Evolutionary conservation across 352 stramenopile genomes (phyloP).

Genomic region (Elongisporangium undulatum): DNA sequence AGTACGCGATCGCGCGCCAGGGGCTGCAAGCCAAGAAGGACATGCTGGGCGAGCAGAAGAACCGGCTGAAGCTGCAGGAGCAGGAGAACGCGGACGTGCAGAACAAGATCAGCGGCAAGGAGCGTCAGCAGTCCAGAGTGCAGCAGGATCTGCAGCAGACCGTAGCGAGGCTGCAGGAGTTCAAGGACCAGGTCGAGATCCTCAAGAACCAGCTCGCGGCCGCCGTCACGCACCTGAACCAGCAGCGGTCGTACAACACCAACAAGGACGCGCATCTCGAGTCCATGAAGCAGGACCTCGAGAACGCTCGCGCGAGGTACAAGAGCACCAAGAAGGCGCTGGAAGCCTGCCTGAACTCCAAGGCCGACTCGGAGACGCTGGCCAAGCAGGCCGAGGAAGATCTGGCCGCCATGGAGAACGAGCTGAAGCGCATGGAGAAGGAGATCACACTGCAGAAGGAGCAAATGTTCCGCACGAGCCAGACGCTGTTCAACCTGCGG

Average conservation of each 20-base stretch:
- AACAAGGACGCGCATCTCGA: slow-evolving; percentile 75
- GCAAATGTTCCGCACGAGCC: slow-evolving; percentile 89
- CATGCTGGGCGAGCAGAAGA: slow-evolving; percentile 66
- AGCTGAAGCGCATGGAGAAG: slow-evolving; percentile 67
- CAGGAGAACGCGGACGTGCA: slow-evolving; percentile 85
- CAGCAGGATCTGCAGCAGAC: slow-evolving; percentile 66
- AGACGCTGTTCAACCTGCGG: slow-evolving; percentile 84
- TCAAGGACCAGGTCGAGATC: slow-evolving; percentile 90
- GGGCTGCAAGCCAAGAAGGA: slow-evolving; percentile 59
- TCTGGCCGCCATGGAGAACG: slow-evolving; percentile 55
- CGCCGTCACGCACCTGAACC: slow-evolving; percentile 78
- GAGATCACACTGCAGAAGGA: slow-evolving; percentile 88
- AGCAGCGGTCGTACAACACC: slow-evolving; percentile 72
- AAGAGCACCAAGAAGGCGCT: slow-evolving; percentile 80
- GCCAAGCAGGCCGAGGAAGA: slow-evolving; percentile 84
- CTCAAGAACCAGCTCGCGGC: slow-evolving; percentile 90
- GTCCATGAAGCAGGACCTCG: slow-evolving; percentile 73
- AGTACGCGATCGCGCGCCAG: slow-evolving; percentile 74
- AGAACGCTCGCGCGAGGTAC: slow-evolving; percentile 58
- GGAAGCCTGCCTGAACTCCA: slow-evolving; percentile 66
- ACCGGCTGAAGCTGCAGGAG: slow-evolving; percentile 80
- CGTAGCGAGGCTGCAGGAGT: slow-evolving; percentile 63
- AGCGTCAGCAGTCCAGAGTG: slow-evolving; percentile 61
- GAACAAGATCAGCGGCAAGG: slow-evolving; percentile 58
- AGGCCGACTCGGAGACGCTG: slow-evolving; percentile 74